These are phyloP conservation scores for Xylaria polymorpha DNA, from an alignment of 2,329 filamentous ascomycete genomes.

Conservation along the genomic window DNA sequence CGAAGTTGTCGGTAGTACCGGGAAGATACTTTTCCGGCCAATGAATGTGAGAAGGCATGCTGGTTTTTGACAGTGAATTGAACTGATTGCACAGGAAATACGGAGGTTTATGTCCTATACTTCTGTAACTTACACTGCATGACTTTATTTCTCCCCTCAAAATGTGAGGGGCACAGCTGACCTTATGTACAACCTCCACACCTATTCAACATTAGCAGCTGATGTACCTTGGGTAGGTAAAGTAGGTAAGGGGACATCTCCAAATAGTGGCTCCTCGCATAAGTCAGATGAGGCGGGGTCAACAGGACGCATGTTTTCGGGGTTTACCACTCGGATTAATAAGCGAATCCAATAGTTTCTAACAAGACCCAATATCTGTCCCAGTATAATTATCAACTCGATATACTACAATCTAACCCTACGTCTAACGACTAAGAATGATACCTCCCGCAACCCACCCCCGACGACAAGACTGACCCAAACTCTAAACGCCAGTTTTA, in stretches of 20 bases:
- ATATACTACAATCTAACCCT: no score
- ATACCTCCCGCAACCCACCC: no score
- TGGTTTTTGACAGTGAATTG: background rate
- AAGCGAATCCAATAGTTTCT: background rate
- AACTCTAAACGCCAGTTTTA: no score
- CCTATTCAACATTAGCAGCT: background rate
- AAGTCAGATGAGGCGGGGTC: no score
- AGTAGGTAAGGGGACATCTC: no score
- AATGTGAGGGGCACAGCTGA: background rate
- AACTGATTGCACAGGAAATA: background rate
- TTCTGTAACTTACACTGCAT: background rate
- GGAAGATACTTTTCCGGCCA: slow-evolving; percentile 48
- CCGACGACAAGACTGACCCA: no score
- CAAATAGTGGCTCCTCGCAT: no score
- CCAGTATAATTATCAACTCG: no score
- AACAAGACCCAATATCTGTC: no score
- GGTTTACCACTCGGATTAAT: background rate
- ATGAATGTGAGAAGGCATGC: slow-evolving; percentile 39
- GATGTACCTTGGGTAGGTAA: no score
- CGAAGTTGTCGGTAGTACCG: slow-evolving; percentile 48
- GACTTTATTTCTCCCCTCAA: background rate
- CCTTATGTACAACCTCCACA: background rate
- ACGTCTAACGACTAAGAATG: no score
- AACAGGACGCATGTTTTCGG: background rate
- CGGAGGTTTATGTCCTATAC: background rate